Conservation (phyloP, 208 protist genomes). For the Wallacemonas collosoma region DNA sequence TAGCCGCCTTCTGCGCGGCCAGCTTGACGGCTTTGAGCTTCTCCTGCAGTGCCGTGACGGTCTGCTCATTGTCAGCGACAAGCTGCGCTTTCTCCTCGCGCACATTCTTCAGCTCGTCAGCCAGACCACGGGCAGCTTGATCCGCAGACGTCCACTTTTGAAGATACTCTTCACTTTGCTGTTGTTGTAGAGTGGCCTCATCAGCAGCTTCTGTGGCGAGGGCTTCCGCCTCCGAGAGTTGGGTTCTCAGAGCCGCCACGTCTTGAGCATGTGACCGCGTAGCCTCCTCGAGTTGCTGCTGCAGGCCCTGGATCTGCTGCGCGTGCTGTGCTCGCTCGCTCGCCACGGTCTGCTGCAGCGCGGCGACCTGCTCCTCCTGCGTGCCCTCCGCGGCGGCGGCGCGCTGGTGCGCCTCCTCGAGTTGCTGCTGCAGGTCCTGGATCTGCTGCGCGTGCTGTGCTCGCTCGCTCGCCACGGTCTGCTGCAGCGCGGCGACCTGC, state of each 20-base stretch:
- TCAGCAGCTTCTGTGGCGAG: slow-evolving; percentile 7
- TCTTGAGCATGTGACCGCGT: slow-evolving; percentile 2
- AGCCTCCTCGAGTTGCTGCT: slow-evolving; percentile 1
- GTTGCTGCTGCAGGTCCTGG: slow-evolving; percentile 4
- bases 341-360: background rate
- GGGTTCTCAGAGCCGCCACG: background rate
- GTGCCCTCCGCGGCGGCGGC: slow-evolving; percentile 3
- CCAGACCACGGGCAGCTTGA: background rate
- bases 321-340: slow-evolving; percentile 17
- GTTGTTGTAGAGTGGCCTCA: slow-evolving; percentile 8
- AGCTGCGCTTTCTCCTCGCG: background rate
- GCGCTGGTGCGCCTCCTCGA: slow-evolving; percentile 1
- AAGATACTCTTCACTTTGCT: slow-evolving; percentile 7
- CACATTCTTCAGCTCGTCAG: slow-evolving; percentile 1
- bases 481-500: slow-evolving; percentile 10
- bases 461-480: background rate
- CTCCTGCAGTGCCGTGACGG: slow-evolving; percentile 11
- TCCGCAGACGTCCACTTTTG: slow-evolving; percentile 4
- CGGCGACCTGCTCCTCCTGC: slow-evolving; percentile 15
- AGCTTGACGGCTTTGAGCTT: slow-evolving; percentile 19
- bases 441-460: slow-evolving; percentile 19
- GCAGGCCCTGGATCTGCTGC: slow-evolving; percentile 3
- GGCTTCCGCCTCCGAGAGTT: background rate
- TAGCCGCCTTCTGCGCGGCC: slow-evolving; percentile 1
- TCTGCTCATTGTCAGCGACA: slow-evolving; percentile 16